Evolutionary conservation across 805 yeast genomes (phyloP), one percentile per base, ranked within the genome.

Genomic region (Candida quercuum): DNA sequence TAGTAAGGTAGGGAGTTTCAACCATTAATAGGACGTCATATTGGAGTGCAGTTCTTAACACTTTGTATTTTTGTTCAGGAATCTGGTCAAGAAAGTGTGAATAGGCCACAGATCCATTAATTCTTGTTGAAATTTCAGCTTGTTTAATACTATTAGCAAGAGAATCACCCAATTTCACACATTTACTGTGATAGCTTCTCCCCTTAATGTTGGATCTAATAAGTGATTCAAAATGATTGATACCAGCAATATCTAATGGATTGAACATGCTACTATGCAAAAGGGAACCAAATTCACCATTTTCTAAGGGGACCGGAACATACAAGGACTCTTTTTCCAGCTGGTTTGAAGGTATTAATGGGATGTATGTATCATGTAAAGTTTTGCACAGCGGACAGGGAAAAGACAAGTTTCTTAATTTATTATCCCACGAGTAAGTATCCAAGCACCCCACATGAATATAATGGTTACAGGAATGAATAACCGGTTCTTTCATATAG

Each of bases 341-440:
- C 14, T n/a, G 13, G 19, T 27, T 27, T 5, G 17, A 6, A 14
- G 23, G 33, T 74, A 42, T 52, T 1, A 81, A 62, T 0, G 95
- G 96, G 33, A 86, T 60, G 49, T 86, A 86, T 41, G 76, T 67
- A 49, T 86, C 86, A 58, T 80, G 83, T 25, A 81, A 71, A 0
- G 96, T 85, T 44, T 88, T 87, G 67, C 99, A 93, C 29, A 93
- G 68, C 0, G 99, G 98, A 57, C 99, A 93, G n/a, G 86, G 62
- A 50, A 87, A 86, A 45, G 85, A 88, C 16, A 74, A 71, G 20
- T 74, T 73, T 9, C 72, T 71, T 3, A 67, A 57, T 45, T 67
- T 42, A 76, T 84, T 57, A 84, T 68, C 28, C 82, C 78, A 44
- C 75, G 78, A 59, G 54, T 76, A 81, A 38, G 81, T 78, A 39